Conservation (phyloP, 2,329 filamentous ascomycete species). For the Trichoderma simmonsii region DNA sequence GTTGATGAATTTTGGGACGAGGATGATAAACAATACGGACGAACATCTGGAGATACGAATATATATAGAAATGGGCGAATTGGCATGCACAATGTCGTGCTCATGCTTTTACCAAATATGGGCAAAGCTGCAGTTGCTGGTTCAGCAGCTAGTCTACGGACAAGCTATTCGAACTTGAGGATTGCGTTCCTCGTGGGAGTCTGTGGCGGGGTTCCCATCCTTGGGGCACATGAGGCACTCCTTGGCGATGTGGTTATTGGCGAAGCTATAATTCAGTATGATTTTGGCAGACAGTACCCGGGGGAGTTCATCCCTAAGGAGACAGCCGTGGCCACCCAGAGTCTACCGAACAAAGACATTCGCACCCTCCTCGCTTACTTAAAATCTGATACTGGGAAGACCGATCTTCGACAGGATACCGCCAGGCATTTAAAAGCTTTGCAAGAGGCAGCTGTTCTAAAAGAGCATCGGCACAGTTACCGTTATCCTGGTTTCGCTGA, state of each 20-base stretch:
- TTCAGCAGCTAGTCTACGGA: neutral
- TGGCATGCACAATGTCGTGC: slow-evolving; percentile 25
- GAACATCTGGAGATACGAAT: slow-evolving; percentile 29
- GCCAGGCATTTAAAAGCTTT: neutral
- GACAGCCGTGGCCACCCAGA: slow-evolving; percentile 20
- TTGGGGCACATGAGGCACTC: slow-evolving; percentile 19
- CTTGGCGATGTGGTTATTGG: slow-evolving; percentile 31
- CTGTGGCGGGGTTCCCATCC: slow-evolving; percentile 24
- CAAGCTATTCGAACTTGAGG: slow-evolving; percentile 22
- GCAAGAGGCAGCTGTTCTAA: neutral
- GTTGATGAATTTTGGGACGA: slow-evolving; percentile 24
- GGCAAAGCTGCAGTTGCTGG: slow-evolving; percentile 21
- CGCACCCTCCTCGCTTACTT: slow-evolving; percentile 26
- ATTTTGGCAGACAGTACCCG: slow-evolving; percentile 27
- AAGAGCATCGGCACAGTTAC: neutral
- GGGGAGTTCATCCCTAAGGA: slow-evolving; percentile 25
- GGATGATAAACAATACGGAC: slow-evolving; percentile 22
- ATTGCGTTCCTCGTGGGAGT: slow-evolving; percentile 22
- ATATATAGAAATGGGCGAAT: slow-evolving; percentile 27
- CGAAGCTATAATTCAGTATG: slow-evolving; percentile 29
- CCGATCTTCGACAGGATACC: neutral
- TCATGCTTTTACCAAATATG: slow-evolving; percentile 24
- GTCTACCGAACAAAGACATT: slow-evolving; percentile 24
- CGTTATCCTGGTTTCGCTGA: neutral
- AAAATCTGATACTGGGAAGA: neutral